Evolutionary conservation across 2,329 filamentous ascomycete genomes (phyloP).

Genomic region (Penicillium thymicola): DNA sequence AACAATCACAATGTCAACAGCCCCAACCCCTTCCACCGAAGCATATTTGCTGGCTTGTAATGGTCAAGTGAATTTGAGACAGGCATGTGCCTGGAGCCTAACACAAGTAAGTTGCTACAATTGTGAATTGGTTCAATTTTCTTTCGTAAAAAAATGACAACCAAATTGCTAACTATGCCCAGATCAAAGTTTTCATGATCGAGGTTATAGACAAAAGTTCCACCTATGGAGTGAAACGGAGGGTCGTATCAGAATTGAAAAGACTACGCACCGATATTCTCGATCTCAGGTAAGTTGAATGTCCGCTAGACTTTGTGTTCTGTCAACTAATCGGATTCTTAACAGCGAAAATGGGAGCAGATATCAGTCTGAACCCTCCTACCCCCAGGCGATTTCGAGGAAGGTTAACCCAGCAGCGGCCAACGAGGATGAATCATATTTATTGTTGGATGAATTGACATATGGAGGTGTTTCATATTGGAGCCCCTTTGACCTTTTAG

Average conservation of each 20-base stretch:
- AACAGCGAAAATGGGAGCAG: neutral
- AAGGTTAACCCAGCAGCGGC: neutral
- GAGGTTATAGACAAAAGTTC: neutral
- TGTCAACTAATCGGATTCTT: neutral
- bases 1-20: neutral
- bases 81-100: neutral
- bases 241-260: neutral
- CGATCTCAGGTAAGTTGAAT: neutral
- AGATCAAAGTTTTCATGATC: neutral
- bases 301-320: neutral
- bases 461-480: neutral
- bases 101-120: neutral
- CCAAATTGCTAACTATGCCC: neutral
- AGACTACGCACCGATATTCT: neutral
- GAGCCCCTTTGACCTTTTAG: neutral
- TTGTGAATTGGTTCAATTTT: neutral
- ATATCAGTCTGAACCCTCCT: neutral
- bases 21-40: neutral
- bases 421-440: neutral
- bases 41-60: neutral
- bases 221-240: neutral
- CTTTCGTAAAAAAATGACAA: too few species aligned
- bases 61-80: neutral
- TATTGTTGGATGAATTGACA: neutral
- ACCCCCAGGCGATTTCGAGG: neutral